phyloP scores from a whole-genome alignment of 2,329 filamentous ascomycete genomes.

The Sphaerostilbella broomeana region DNA sequence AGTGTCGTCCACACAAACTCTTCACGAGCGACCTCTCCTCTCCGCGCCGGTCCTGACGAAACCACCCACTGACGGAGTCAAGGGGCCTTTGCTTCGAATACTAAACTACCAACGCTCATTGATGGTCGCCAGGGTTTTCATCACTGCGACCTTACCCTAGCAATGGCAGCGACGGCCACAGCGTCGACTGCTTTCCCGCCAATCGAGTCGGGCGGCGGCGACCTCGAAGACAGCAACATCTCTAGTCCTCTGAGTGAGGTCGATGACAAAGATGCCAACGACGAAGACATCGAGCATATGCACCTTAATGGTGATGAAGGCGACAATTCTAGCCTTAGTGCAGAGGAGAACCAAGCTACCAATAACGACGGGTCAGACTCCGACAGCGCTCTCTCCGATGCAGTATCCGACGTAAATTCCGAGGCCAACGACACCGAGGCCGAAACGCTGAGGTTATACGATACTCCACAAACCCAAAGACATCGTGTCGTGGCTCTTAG shows the following conservation, averaged over 20 bases:
- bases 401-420: conserved; percentile 34
- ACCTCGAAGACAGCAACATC: conserved; percentile 60
- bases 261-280: conserved; percentile 68
- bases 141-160: conserved; percentile 16
- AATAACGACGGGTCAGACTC: conserved; percentile 35
- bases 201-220: conserved; percentile 29
- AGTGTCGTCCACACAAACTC: conserved; percentile 7
- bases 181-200: conserved; percentile 44
- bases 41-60: conserved; percentile 10
- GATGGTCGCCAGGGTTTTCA: conserved; percentile 11
- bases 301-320: conserved; percentile 33
- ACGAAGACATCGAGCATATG: conserved; percentile 59
- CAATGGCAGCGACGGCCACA: conserved; percentile 49
- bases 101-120: conserved; percentile 1
- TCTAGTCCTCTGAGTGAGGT: conserved; percentile 93
- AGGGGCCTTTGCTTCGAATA: conserved; percentile 1
- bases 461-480: conserved; percentile 67
- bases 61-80: conserved; percentile 5
- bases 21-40: conserved; percentile 8
- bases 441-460: conserved; percentile 87
- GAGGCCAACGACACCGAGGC: conserved; percentile 68
- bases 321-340: conserved; percentile 24
- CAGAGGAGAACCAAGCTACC: conserved; percentile 20
- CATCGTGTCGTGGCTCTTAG: conserved; percentile 56
- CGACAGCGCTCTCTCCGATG: conserved; percentile 51